These are phyloP conservation scores for Exophiala xenobiotica DNA, from an alignment of 2,329 filamentous ascomycete species.

Conservation along the genomic window DNA sequence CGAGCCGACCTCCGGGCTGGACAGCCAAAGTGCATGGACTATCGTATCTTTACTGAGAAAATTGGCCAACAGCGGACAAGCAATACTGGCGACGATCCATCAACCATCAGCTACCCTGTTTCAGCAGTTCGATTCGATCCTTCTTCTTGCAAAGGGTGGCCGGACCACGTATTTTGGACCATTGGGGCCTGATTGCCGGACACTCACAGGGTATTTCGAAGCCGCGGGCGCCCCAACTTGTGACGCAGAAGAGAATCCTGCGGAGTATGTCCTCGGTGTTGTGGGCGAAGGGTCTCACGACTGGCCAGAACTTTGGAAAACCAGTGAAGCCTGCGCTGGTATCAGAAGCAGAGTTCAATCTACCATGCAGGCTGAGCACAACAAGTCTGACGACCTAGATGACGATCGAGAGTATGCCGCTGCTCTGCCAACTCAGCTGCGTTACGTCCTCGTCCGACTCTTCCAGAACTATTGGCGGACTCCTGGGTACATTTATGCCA, in stretches of 20 bases:
- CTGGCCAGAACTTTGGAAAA: constrained; percentile 63
- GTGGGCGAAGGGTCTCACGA: constrained; percentile 60
- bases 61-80: constrained; percentile 80
- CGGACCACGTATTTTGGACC: constrained; percentile 68
- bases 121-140: constrained; percentile 68
- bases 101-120: constrained; percentile 90
- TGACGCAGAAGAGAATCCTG: constrained; percentile 63
- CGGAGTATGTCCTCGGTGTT: constrained; percentile 68
- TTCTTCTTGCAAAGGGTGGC: constrained; percentile 63
- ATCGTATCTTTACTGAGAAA: constrained; percentile 82
- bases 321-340: constrained; percentile 53
- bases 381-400: neutral
- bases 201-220: constrained; percentile 64
- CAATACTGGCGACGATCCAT: constrained; percentile 89
- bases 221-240: constrained; percentile 59
- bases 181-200: constrained; percentile 58
- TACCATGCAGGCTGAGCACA: neutral
- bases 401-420: constrained; percentile 69
- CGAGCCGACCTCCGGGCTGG: constrained; percentile 87
- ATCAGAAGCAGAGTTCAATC: neutral
- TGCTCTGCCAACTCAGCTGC: constrained; percentile 65
- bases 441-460: constrained; percentile 67
- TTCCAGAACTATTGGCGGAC: constrained; percentile 90
- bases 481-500: constrained; percentile 78
- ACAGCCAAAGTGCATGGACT: constrained; percentile 87